A percentile compares a stretch with the other conserved stretches of the same genome.
These are phyloP conservation scores for Stentor roeselii DNA, from an alignment of 73 alveolate species.

Conservation along the genomic window DNA sequence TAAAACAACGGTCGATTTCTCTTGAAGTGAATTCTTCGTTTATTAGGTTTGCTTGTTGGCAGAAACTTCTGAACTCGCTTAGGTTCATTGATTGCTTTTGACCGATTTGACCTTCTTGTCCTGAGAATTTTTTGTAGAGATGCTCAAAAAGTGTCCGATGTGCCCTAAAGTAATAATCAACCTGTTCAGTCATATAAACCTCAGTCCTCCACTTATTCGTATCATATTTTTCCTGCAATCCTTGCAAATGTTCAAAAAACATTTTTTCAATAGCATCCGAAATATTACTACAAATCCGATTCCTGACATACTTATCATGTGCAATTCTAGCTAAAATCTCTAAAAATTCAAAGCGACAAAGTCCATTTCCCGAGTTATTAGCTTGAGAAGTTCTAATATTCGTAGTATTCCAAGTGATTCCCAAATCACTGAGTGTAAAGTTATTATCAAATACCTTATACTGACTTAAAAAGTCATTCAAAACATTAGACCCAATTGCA, in stretches of 20 bases:
- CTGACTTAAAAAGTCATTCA: slow-evolving; percentile 23
- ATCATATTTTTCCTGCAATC: background rate
- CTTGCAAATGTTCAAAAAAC: background rate
- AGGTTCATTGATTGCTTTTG: slow-evolving; percentile 48
- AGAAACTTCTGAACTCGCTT: slow-evolving; percentile 68
- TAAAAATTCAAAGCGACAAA: slow-evolving; percentile 45
- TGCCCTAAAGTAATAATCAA: slow-evolving; percentile 30
- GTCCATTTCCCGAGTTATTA: slow-evolving; percentile 42
- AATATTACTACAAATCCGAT: slow-evolving; percentile 26
- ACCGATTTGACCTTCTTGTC: slow-evolving; percentile 48
- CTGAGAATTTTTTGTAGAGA: slow-evolving; percentile 43
- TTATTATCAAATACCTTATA: slow-evolving; percentile 28
- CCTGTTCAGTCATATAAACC: slow-evolving; percentile 14
- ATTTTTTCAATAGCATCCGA: slow-evolving; percentile 9
- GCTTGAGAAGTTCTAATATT: slow-evolving; percentile 28
- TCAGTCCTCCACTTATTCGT: slow-evolving; percentile 19
- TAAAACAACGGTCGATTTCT: slow-evolving; percentile 64
- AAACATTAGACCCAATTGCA: slow-evolving; percentile 38
- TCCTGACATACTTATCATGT: slow-evolving; percentile 42
- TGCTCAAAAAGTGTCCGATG: slow-evolving; percentile 23
- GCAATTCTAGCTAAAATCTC: slow-evolving; percentile 57
- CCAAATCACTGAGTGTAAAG: slow-evolving; percentile 47
- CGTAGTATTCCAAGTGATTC: slow-evolving; percentile 40
- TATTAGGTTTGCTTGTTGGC: slow-evolving; percentile 57
- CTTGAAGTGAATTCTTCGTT: slow-evolving; percentile 65